Percentiles rank a stretch among this genome's conserved stretches.
Evolutionary conservation across 371 early-diverging fungal genomes (phyloP).

Genomic region (Syncephalastrum racemosum): DNA sequence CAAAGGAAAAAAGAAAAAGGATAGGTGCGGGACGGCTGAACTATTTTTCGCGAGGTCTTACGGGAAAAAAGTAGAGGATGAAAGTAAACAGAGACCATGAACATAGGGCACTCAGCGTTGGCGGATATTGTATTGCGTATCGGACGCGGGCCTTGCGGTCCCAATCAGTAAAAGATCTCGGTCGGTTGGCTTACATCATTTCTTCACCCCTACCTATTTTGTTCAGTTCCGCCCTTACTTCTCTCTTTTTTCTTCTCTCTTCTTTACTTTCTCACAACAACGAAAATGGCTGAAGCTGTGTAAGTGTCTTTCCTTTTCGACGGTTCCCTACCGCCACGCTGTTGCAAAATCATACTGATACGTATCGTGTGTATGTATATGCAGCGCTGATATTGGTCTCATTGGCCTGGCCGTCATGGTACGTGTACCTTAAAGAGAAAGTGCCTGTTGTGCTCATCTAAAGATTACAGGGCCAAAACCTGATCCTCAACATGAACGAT

Average conservation of each 20-base stretch:
- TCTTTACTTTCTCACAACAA: constrained; percentile 6
- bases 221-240: background rate
- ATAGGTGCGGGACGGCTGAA: background rate
- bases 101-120: no score
- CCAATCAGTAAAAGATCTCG: constrained; percentile 3
- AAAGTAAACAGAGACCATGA: no score
- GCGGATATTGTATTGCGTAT: no score
- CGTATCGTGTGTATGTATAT: background rate
- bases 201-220: constrained; percentile 11
- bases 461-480: constrained; percentile 88
- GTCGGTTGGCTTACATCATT: constrained; percentile 20
- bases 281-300: constrained; percentile 26
- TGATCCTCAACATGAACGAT: constrained; percentile 98
- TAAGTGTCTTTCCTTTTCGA: constrained; percentile 8
- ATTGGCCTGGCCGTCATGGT: constrained; percentile 99
- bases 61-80: no score
- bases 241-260: constrained; percentile 12
- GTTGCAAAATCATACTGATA: background rate
- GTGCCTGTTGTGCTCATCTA: background rate
- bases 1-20: background rate
- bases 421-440: constrained; percentile 19
- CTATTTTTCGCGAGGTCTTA: constrained; percentile 11
- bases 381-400: constrained; percentile 97
- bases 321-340: background rate
- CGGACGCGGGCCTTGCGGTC: no score